Evolutionary conservation across 2,329 filamentous ascomycete species (phyloP).

Genomic region (Pseudogymnoascus sp.): DNA sequence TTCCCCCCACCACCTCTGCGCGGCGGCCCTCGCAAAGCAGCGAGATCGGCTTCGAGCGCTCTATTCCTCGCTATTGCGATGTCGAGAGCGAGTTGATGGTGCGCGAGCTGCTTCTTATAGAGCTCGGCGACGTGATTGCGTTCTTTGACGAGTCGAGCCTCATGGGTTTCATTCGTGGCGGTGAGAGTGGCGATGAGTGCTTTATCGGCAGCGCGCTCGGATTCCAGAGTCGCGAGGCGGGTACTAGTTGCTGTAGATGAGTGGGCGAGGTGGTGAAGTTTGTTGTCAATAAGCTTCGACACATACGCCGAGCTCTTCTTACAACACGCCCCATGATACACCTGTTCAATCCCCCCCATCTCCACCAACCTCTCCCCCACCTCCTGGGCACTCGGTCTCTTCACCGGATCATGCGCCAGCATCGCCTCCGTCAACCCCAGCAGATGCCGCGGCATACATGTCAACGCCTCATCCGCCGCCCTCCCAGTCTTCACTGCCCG

Average conservation of each 20-base stretch:
- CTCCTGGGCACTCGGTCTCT: constrained; percentile 41
- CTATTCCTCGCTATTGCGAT: constrained; percentile 13
- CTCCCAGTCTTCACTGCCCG: constrained; percentile 14
- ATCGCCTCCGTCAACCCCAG: constrained; percentile 40
- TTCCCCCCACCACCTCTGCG: constrained; percentile 15
- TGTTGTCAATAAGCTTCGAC: constrained; percentile 27
- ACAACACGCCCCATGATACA: constrained; percentile 39
- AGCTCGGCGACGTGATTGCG: constrained; percentile 18
- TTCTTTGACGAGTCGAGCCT: constrained; percentile 18
- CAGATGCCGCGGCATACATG: constrained; percentile 29
- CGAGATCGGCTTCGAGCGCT: constrained; percentile 11
- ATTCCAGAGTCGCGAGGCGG: constrained; percentile 12
- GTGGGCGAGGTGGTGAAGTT: constrained; percentile 15
- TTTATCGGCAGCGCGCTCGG: constrained; percentile 13
- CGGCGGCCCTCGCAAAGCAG: constrained; percentile 6
- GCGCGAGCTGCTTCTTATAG: constrained; percentile 18
- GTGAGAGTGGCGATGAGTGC: constrained; percentile 17
- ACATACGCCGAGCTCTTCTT: constrained; percentile 30
- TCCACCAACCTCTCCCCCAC: constrained; percentile 40
- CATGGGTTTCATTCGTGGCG: constrained; percentile 14
- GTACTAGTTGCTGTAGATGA: constrained; percentile 3
- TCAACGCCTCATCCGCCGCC: constrained; percentile 15
- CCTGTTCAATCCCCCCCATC: constrained; percentile 39
- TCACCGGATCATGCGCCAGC: constrained; percentile 40
- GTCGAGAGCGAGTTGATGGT: constrained; percentile 16